These are phyloP conservation scores for Candida gorgasii DNA, from an alignment of 805 yeast species.

Conservation along the genomic window DNA sequence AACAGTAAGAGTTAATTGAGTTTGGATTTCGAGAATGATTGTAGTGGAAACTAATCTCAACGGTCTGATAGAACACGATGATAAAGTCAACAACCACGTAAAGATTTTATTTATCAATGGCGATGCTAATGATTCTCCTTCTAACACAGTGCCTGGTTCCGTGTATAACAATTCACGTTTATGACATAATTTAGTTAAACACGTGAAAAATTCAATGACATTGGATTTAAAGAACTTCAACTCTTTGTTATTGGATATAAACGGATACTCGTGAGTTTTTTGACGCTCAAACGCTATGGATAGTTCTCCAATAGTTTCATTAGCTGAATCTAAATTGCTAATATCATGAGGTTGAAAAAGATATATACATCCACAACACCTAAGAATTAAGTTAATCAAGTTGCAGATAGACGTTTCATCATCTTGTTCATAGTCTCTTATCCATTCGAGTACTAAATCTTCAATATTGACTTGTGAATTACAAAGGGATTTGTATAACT, in stretches of 20 bases:
- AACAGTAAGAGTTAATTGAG: slow-evolving; percentile 55
- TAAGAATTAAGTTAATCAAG: slow-evolving; percentile 65
- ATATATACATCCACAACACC: slow-evolving; percentile 71
- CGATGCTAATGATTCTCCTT: slow-evolving; percentile 28
- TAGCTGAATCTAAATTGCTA: slow-evolving; percentile 64
- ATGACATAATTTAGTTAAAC: slow-evolving; percentile 52
- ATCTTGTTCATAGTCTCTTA: slow-evolving; percentile 30
- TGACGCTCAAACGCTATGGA: slow-evolving; percentile 63
- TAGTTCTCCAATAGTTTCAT: slow-evolving; percentile 72
- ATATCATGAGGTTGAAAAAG: slow-evolving; percentile 77
- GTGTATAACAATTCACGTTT: slow-evolving; percentile 63
- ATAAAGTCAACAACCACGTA: slow-evolving; percentile 75
- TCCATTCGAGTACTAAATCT: slow-evolving; percentile 42
- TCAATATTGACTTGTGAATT: slow-evolving; percentile 30
- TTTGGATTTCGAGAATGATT: slow-evolving; percentile 59
- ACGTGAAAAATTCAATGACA: slow-evolving; percentile 55
- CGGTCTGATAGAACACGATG: slow-evolving; percentile 69
- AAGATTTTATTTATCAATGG: slow-evolving; percentile 55
- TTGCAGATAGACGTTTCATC: slow-evolving; percentile 41
- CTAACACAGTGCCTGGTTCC: slow-evolving; percentile 4
- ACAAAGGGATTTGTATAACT: slow-evolving; percentile 31
- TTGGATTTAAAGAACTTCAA: slow-evolving; percentile 54
- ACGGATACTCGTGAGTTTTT: slow-evolving; percentile 67
- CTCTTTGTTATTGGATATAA: slow-evolving; percentile 50
- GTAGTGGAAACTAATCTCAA: slow-evolving; percentile 68